Conservation (phyloP, 768 basidiomycete species). For the Mycena capillaripes region DNA sequence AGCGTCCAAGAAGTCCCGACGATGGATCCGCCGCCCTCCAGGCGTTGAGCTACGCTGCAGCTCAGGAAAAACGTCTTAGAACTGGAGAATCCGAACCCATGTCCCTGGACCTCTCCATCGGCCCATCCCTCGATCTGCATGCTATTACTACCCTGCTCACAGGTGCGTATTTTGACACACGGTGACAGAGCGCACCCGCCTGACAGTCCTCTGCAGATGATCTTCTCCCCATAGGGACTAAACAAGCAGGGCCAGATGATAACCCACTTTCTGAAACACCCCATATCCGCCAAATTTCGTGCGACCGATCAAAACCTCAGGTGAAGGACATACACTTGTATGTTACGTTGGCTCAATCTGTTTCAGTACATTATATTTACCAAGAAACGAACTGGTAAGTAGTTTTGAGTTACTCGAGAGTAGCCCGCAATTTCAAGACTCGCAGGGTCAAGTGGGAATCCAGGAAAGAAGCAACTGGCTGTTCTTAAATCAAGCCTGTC, state of each 20-base stretch:
- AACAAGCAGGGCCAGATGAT: conserved; percentile 36
- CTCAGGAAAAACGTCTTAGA: conserved; percentile 35
- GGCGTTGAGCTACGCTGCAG: conserved; percentile 36
- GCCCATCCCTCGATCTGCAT: conserved; percentile 31
- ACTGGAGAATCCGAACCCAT: conserved; percentile 30
- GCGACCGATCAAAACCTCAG: conserved; percentile 37
- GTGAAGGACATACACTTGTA: background rate
- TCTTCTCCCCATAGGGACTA: conserved; percentile 31
- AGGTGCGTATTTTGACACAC: conserved; percentile 15
- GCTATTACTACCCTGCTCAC: conserved; percentile 35
- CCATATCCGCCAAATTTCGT: conserved; percentile 39
- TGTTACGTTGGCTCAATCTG: background rate
- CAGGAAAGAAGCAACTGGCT: conserved; percentile 22
- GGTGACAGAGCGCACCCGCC: background rate
- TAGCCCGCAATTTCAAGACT: background rate
- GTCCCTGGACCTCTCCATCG: conserved; percentile 33
- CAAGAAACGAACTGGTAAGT: conserved; percentile 28
- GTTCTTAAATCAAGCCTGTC: conserved; percentile 24
- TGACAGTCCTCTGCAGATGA: conserved; percentile 12
- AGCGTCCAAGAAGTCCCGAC: conserved; percentile 36
- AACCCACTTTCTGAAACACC: conserved; percentile 30
- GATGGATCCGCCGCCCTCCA: conserved; percentile 36
- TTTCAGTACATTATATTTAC: conserved; percentile 39
- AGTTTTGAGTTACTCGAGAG: background rate
- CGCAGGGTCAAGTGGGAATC: background rate